Percentiles rank a stretch among this genome's conserved stretches.
Evolutionary conservation across 1,284 basidiomycete species (phyloP).

Genomic region (Malassezia arunalokei): DNA sequence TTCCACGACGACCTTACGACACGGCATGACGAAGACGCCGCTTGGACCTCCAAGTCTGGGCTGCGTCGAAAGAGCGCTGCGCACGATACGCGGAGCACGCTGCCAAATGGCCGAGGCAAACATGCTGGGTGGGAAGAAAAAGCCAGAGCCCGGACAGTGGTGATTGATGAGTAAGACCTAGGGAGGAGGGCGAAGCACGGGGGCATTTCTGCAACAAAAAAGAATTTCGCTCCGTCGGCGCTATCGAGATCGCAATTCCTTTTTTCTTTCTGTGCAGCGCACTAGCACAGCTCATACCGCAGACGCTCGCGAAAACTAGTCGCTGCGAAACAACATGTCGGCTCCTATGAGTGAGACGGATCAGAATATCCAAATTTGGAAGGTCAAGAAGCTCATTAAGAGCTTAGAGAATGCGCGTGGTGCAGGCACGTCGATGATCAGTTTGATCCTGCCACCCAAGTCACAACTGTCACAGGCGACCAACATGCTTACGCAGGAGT

Average conservation of each 20-base stretch:
- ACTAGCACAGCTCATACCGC: too few relatives aligned
- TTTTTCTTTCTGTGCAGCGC: too few relatives aligned
- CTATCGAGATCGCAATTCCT: too few relatives aligned
- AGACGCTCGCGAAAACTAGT: too few relatives aligned
- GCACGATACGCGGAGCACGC: background rate
- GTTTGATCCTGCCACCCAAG: conserved; percentile 83
- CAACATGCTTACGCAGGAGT: conserved; percentile 95
- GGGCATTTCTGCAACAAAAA: too few relatives aligned
- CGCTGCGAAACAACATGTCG: conserved; percentile 4
- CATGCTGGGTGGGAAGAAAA: background rate
- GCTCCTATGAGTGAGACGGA: conserved; percentile 14
- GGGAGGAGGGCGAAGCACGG: too few relatives aligned
- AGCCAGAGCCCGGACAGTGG: too few relatives aligned
- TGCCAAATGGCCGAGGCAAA: background rate
- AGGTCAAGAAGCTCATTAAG: conserved; percentile 73
- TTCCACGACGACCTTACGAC: conserved; percentile 20
- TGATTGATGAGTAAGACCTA: too few relatives aligned
- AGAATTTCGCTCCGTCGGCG: too few relatives aligned
- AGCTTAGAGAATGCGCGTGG: conserved; percentile 42
- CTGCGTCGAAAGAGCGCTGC: conserved; percentile 8
- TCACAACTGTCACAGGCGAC: conserved; percentile 90
- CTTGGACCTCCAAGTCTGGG: conserved; percentile 14
- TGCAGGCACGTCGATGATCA: conserved; percentile 98
- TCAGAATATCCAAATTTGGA: conserved; percentile 52
- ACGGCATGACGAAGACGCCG: conserved; percentile 17